Conservation (phyloP, 2,329 filamentous ascomycete species). For the Aspergillus pseudotamarii region DNA sequence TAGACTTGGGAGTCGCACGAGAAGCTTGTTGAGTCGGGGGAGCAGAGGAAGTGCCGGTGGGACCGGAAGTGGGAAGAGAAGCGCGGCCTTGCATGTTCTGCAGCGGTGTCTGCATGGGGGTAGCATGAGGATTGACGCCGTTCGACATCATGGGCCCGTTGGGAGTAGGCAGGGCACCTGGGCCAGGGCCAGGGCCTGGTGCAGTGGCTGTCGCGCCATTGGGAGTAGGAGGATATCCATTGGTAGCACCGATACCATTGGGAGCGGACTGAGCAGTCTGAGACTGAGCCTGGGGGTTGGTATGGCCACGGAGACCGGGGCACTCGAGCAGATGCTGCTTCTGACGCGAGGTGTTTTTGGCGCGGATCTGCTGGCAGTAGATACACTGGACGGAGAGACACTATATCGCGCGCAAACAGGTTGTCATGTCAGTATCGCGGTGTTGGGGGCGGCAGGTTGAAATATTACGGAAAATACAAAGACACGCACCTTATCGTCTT, state of each 20-base stretch:
- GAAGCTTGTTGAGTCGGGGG: slow-evolving; percentile 35
- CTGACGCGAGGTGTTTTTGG: slow-evolving; percentile 57
- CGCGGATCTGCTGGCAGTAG: slow-evolving; percentile 56
- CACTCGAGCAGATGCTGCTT: slow-evolving; percentile 56
- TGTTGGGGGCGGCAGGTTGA: slow-evolving; percentile 33
- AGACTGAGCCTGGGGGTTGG: slow-evolving; percentile 45
- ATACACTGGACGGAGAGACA: slow-evolving; percentile 57
- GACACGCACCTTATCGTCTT: slow-evolving; percentile 53
- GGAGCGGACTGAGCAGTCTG: slow-evolving; percentile 40
- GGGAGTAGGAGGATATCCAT: slow-evolving; percentile 48
- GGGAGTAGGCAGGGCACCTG: slow-evolving; percentile 43
- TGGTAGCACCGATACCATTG: slow-evolving; percentile 44
- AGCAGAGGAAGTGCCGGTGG: slow-evolving; percentile 34
- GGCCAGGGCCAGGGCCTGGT: slow-evolving; percentile 34
- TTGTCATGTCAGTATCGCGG: slow-evolving; percentile 39
- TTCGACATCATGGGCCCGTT: slow-evolving; percentile 49
- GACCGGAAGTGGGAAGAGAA: slow-evolving; percentile 42
- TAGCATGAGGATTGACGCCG: slow-evolving; percentile 47
- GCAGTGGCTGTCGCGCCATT: slow-evolving; percentile 39
- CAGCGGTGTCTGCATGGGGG: slow-evolving; percentile 46
- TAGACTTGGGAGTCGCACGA: slow-evolving; percentile 43
- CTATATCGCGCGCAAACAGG: slow-evolving; percentile 30
- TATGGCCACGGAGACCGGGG: slow-evolving; percentile 50
- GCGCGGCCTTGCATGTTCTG: slow-evolving; percentile 44
- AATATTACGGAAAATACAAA: slow-evolving; percentile 47